phyloP scores from a whole-genome alignment of 805 yeast genomes.

The Wickerhamiella vanderwaltii region DNA sequence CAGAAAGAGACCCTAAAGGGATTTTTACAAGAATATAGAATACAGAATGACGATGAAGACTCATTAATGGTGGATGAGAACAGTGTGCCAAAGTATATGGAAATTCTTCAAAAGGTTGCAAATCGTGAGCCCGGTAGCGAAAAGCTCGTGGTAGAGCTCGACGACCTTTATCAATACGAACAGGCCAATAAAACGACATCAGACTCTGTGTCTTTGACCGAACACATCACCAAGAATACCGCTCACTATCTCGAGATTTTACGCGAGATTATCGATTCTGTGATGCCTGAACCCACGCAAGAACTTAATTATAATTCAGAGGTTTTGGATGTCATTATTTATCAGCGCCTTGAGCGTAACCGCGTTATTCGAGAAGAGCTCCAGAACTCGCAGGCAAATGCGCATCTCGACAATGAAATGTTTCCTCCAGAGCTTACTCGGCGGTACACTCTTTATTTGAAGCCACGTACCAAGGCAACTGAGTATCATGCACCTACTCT shows the following conservation, averaged over 20 bases:
- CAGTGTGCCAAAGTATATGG: conserved; percentile 47
- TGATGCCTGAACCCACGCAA: conserved; percentile 78
- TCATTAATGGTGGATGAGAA: conserved; percentile 24
- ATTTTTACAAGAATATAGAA: conserved; percentile 36
- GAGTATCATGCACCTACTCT: conserved; percentile 26
- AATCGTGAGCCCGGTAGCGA: conserved; percentile 53
- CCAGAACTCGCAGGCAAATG: neutral
- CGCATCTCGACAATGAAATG: conserved; percentile 10
- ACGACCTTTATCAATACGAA: conserved; percentile 68
- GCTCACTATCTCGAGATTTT: conserved; percentile 70
- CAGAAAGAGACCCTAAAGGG: conserved; percentile 46
- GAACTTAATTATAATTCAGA: conserved; percentile 73
- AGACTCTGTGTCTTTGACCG: conserved; percentile 35
- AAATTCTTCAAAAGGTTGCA: conserved; percentile 62
- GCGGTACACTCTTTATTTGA: conserved; percentile 75
- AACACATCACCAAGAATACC: conserved; percentile 58
- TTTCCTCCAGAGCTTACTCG: conserved; percentile 83
- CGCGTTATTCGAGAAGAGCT: conserved; percentile 1
- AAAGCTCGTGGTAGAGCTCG: conserved; percentile 62
- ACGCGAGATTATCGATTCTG: conserved; percentile 57
- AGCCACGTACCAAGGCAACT: conserved; percentile 46
- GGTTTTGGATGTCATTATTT: conserved; percentile 82
- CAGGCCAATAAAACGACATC: conserved; percentile 29
- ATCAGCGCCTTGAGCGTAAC: conserved; percentile 66
- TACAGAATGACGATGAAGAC: conserved; percentile 21